Evolutionary conservation across 2,329 filamentous ascomycete genomes (phyloP).

Genomic region (Curvularia sp.): DNA sequence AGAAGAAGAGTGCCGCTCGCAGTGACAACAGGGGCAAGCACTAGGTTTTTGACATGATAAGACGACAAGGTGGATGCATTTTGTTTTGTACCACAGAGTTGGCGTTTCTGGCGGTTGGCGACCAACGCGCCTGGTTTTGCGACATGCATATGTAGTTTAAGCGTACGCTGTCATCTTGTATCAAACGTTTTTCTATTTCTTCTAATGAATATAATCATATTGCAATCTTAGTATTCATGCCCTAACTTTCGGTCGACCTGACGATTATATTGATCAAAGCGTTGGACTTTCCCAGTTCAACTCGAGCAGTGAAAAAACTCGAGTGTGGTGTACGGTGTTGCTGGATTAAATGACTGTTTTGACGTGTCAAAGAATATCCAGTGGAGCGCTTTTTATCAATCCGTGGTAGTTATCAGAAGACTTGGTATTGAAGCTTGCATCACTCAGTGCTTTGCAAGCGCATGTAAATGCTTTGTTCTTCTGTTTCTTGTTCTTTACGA

Average conservation of each 20-base stretch:
- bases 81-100: neutral
- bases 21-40: conserved; percentile 26
- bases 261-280: too few relatives aligned
- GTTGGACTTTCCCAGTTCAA: too few relatives aligned
- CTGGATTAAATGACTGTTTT: too few relatives aligned
- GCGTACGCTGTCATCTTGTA: neutral
- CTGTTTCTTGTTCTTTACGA: too few relatives aligned
- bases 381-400: neutral
- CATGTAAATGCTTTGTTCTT: too few relatives aligned
- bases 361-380: neutral
- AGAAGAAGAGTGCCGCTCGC: conserved; percentile 36
- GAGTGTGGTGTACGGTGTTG: too few relatives aligned
- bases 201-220: neutral
- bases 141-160: neutral
- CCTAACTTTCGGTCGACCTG: too few relatives aligned
- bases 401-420: neutral
- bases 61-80: neutral
- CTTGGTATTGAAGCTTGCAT: neutral
- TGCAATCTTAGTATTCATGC: neutral
- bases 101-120: conserved; percentile 6
- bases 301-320: too few relatives aligned
- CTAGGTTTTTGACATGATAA: neutral
- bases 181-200: neutral
- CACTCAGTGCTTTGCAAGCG: too few relatives aligned
- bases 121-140: neutral